Evolutionary conservation across 441 rosid species (phyloP), one percentile per base, ranked within the genome.

Genomic region (Viola pubescens): DNA sequence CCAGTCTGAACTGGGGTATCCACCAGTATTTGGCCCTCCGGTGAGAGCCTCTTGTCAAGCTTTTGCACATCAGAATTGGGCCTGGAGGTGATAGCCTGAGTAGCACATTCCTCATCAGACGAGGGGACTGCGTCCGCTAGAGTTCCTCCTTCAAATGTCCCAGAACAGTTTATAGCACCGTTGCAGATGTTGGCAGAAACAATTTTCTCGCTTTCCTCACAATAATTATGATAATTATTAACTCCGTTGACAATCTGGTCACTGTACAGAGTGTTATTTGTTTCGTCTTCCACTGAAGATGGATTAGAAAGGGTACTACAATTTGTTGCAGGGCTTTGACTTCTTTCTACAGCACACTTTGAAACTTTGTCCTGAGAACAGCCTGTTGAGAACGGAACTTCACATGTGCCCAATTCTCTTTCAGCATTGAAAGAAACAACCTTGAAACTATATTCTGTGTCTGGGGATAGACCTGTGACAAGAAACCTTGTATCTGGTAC

Each of bases 251-350:
- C 81, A 57, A 78, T 83, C 45, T 70, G 77, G 62, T 72, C 75
- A 60, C 68, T 56, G 52, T 62, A 69, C 1, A 73, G 79, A 42
- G 62, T 70, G 60, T 73, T 56, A 62, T 89, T 86, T 58, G 85
- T 82, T 73, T 94, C 99, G 66, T 88, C 97, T 73, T 94, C 87
- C 14, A 81, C 89, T 0, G 94, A 83, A 10, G 91, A 90, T 52
- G 96, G 95, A 69, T 79, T 82, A 48, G 88, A 90, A 70, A 85
- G 82, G 75, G 82, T 86, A 75, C 89, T 85, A 63, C 85, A 84
- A 77, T 81, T 83, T 49, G 89, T 86, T 40, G 77, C 75, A 4
- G 83, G 91, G 77, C 95, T 86, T 68, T 82, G 95, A 66, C 86
- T 86, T 81, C 96, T 82, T 78, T 87, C 97, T 2, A 68, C 68